Base-by-base conservation (phyloP, 1,284 basidiomycete species). In the Prillingera fragicola region DNA sequence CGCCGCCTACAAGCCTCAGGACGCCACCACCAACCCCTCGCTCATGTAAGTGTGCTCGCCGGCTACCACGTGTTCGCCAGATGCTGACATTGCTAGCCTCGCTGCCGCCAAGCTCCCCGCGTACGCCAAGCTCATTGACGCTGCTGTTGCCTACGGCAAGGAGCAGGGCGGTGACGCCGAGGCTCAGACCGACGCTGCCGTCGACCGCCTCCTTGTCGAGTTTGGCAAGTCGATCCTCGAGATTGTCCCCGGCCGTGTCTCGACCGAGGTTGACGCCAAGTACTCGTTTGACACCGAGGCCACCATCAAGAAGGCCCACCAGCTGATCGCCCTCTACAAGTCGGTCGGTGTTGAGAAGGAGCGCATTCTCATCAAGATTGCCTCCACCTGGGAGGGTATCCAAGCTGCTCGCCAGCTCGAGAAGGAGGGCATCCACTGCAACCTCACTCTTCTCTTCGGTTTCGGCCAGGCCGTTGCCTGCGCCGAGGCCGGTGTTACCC, bases 371-470 rank as follows among this genome's bases (percentile, higher is more conserved):
- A 96, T 98, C 83, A 98, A 98, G 79, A 95, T 99, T 63, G 94
- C 94, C 24, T 95, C 94, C 29, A 95, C 92, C 41, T 99, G 89
- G 88, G 94, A 97, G 75, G 95, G 94, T 75, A 98, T 98, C 76
- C 94, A 97, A 75, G 94, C 94, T 55, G 94, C 94, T 37, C 83
- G 89, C 56, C 85, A 94, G 74, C 85, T 99, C 62, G 94, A 99
- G 79, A 72, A 80, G 57, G 84, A 96, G 67, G 81, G 80, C 62
- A 97, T 99, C 73, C 92, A 96, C 80, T 96, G 91, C 80, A 98
- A 99, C 79, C 80, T 99, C 57, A 99, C 95, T 41, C 84, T 98
- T 55, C 83, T 98, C 59, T 99, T 99, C 75, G 92, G 95, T 60
- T 97, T 99, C 74, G 84, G 78, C 44, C 94, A 98, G 77, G 94